These are phyloP conservation scores for Oenanthe javanica DNA, from an alignment of 140 eudicot species.

Conservation along the genomic window DNA sequence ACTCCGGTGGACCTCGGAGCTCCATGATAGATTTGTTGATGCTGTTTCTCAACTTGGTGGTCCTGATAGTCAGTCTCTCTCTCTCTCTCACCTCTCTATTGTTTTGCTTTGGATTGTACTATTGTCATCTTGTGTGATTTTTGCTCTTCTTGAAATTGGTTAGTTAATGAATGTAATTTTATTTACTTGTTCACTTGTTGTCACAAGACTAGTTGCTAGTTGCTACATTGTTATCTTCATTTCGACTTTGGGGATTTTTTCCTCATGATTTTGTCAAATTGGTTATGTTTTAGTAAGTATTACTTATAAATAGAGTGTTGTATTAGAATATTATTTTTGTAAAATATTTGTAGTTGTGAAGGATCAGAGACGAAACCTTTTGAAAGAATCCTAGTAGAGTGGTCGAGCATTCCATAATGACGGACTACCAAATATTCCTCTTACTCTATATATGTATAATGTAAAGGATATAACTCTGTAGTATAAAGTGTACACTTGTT, in stretches of 20 bases:
- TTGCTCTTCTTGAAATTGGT: background rate
- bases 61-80: slow-evolving; percentile 37
- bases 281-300: background rate
- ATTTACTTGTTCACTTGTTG: background rate
- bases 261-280: background rate
- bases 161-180: background rate
- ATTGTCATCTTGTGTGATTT: background rate
- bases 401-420: no score
- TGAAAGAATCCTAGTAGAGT: no score
- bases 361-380: no score
- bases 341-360: no score
- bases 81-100: background rate
- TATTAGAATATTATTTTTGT: no score
- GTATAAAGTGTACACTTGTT: background rate
- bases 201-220: background rate
- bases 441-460: background rate
- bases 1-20: slow-evolving; percentile 53
- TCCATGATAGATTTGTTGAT: slow-evolving; percentile 50
- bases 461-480: no score
- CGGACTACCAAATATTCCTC: no score
- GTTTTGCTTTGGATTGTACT: background rate
- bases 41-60: slow-evolving; percentile 62
- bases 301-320: no score
- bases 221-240: background rate
- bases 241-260: background rate